These are phyloP conservation scores for Yamadazyma oceani DNA, from an alignment of 1,139 yeast species.

Conservation along the genomic window DNA sequence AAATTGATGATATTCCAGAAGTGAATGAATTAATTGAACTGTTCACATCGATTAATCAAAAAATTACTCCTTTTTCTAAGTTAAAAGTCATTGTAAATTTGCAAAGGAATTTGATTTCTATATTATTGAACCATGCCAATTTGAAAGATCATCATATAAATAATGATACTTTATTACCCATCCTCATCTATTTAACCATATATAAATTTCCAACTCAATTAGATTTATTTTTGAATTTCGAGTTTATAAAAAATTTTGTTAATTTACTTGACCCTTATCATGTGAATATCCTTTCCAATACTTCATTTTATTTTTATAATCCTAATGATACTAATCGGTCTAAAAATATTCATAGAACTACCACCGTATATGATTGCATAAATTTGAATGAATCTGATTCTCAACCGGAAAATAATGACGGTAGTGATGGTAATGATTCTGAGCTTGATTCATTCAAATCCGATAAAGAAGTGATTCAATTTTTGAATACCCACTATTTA, in stretches of 20 bases:
- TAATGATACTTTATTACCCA: constrained; percentile 42
- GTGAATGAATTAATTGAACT: constrained; percentile 18
- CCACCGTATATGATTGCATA: constrained; percentile 31
- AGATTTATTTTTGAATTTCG: constrained; percentile 39
- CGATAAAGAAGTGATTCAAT: constrained; percentile 32
- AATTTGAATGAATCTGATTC: constrained; percentile 22
- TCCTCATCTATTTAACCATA: constrained; percentile 38
- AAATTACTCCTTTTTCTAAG: constrained; percentile 37
- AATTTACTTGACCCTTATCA: constrained; percentile 34
- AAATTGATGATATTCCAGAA: constrained; percentile 13
- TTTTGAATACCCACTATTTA: constrained; percentile 28
- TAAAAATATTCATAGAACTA: constrained; percentile 9
- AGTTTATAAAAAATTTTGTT: constrained; percentile 38
- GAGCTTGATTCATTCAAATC: constrained; percentile 25
- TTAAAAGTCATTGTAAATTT: constrained; percentile 28
- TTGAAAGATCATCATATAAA: constrained; percentile 28
- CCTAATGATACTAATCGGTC: constrained; percentile 16
- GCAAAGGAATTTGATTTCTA: constrained; percentile 31
- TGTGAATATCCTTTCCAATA: constrained; percentile 20
- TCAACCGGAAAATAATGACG: constrained; percentile 3
- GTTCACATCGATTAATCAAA: constrained; percentile 15
- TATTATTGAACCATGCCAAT: constrained; percentile 20
- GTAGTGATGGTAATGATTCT: constrained; percentile 8
- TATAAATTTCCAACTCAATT: constrained; percentile 21
- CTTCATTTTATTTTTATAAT: constrained; percentile 18